Evolutionary conservation across 1,284 basidiomycete genomes (phyloP), one percentile per base, ranked within the genome.

Genomic region (Ustilago xerochloae): DNA sequence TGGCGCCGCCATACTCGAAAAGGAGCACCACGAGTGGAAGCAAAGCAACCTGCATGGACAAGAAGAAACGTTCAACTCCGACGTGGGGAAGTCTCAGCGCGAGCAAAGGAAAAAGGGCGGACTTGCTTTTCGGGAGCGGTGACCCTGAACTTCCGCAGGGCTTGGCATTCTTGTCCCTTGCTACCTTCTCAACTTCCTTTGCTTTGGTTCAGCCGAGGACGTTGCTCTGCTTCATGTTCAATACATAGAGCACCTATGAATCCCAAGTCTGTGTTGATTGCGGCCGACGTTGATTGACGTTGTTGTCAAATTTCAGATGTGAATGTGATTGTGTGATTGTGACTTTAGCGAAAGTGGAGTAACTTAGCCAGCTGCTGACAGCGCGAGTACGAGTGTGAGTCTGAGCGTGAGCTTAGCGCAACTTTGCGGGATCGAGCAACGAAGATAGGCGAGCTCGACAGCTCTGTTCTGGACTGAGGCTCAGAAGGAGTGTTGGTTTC

Each of bases 1-100:
- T n/a, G n/a, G n/a, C n/a, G n/a, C n/a, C n/a, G n/a, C n/a, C n/a
- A n/a, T 30, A 16, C 3, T 13, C 22, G 33, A 35, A 30, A 26
- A 28, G 36, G 41, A 26, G 46, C 20, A 15, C 26, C 41, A 32
- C 45, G 43, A 56, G 41, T 36, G 43, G 30, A 56, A 56, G 53
- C 52, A 45, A 35, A n/a, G n/a, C 5, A 32, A 35, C 13, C 18
- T 13, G 26, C 16, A 9, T 24, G 18, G n/a, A 18, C 28, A 20
- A 49, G n/a, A 43, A 38, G 30, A 52, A 16, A 22, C n/a, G 18
- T 6, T 50, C 46, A 58, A 58, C 56, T 58, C 56, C 56, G 56
- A 58, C 33, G 16, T 49, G 56, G 39, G 38, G 56, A 32, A 51
- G 5, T n/a, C n/a, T n/a, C n/a, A 33, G 47, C 15, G 13, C 15